phyloP scores from a whole-genome alignment of 148 eudicot species.

The Beta vulgaris region DNA sequence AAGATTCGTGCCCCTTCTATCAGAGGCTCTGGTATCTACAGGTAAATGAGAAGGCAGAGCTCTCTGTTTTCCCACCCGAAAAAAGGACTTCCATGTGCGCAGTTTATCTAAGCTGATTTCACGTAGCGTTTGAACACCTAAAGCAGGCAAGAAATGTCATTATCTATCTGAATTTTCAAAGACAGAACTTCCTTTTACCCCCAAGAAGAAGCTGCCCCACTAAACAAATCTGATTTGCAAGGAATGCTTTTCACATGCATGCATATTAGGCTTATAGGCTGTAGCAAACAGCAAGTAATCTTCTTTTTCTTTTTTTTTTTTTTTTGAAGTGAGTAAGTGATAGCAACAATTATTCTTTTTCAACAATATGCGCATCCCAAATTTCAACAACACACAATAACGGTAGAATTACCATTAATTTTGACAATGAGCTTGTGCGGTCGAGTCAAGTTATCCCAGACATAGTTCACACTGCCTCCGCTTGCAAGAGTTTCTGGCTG shows the following conservation, averaged over 20 bases:
- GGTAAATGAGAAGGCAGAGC: conserved; percentile 56
- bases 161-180: background rate
- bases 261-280: background rate
- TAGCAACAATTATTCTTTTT: too few relatives aligned
- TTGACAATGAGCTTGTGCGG: conserved; percentile 81
- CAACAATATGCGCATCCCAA: too few relatives aligned
- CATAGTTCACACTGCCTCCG: conserved; percentile 59
- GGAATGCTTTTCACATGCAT: background rate
- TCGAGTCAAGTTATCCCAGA: conserved; percentile 86
- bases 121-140: conserved; percentile 63
- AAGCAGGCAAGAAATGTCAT: conserved; percentile 13
- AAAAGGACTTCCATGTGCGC: conserved; percentile 87
- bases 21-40: conserved; percentile 37
- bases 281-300: background rate
- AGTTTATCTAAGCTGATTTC: conserved; percentile 96
- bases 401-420: conserved; percentile 54
- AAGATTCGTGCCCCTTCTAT: conserved; percentile 32
- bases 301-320: too few relatives aligned
- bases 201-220: background rate
- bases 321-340: too few relatives aligned
- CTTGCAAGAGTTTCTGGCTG: conserved; percentile 73
- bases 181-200: background rate
- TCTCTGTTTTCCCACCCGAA: conserved; percentile 50
- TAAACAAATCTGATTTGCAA: background rate
- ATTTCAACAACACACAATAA: background rate